Evolutionary conservation across 202 grass and related monocot species (phyloP), one percentile per base, ranked within the genome.

Genomic region (Setaria viridis): DNA sequence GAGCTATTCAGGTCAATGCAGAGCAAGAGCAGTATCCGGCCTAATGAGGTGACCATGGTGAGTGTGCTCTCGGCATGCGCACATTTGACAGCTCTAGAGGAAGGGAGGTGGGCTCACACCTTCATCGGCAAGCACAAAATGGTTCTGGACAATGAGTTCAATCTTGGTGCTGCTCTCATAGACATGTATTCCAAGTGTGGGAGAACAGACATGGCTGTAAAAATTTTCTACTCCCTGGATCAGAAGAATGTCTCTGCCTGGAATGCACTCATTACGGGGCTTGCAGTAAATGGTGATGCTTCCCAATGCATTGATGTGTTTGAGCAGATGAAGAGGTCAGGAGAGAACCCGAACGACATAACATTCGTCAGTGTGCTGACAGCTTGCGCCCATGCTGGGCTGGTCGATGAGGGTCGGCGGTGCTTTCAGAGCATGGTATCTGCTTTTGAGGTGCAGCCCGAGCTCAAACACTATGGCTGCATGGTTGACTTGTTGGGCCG

Each of bases 31-130:
- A 47, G 25, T 73, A 70, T 84, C 20, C 77, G 21, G 25, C 94
- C 94, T 45, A 90, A 96, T 81, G 87, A 96, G 79, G 87, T 96
- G 60, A 93, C 89, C 50, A 88, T 96, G 91, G 78, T 93, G 56
- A 93, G 81, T 32, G 83, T 95, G 67, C 82, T 91, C 5, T 95
- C 91, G 5, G 81, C 89, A 20, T 93, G 94, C 0, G 87, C 85
- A 33, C 91, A 90, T 77, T 84, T 90, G 42, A 84, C 87, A 37
- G 81, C 84, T 55, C 82, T 93, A 30, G 70, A 93, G 70, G 76
- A 90, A 93, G 89, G 94, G 35, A 86, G 88, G 60, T 91, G 89
- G 88, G 84, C 47, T 45, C 89, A 95, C 33, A 33, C 82, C 15
- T 95, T 90, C 87, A 88, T 95, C 50, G 87, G 88, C 75, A 91